Conservation (phyloP, 106 monocot genomes). For the Gastrodia elata region DNA sequence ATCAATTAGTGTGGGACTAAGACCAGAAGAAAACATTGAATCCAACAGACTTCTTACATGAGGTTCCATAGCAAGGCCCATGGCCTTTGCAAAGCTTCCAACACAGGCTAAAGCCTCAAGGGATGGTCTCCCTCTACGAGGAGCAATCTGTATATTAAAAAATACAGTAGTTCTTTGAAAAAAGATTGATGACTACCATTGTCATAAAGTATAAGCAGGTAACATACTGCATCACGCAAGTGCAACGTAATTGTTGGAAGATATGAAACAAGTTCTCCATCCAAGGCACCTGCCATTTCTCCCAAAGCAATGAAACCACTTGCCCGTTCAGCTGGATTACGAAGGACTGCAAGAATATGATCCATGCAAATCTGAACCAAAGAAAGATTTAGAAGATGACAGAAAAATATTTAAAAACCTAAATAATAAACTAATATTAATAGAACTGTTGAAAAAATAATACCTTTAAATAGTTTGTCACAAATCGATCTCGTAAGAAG, state of each 20-base stretch:
- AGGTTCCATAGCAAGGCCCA: constrained; percentile 84
- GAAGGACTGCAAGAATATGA: constrained; percentile 84
- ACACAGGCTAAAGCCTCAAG: constrained; percentile 90
- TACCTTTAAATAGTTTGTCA: constrained; percentile 93
- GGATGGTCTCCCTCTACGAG: constrained; percentile 85
- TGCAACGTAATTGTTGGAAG: constrained; percentile 68
- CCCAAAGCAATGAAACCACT: constrained; percentile 93
- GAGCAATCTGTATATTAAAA: constrained; percentile 63
- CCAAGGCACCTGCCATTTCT: constrained; percentile 98
- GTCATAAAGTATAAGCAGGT: constrained; percentile 3
- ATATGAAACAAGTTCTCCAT: constrained; percentile 82
- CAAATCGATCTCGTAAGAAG: constrained; percentile 96
- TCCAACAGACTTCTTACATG: constrained; percentile 73
- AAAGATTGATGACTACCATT: neutral
- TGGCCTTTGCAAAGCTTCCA: constrained; percentile 87
- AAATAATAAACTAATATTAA: neutral
- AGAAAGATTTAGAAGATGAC: neutral
- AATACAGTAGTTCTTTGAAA: neutral
- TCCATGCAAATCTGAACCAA: constrained; percentile 86
- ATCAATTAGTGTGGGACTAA: constrained; percentile 60
- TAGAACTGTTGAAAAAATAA: neutral
- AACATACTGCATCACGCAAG: constrained; percentile 86
- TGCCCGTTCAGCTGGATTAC: constrained; percentile 80
- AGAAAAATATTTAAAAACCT: neutral
- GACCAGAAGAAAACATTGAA: constrained; percentile 79